A percentile compares a stretch with the other conserved stretches of the same genome.
Evolutionary conservation across 169 alveolate genomes (phyloP).

Genomic region (Eimeria sp.): DNA sequence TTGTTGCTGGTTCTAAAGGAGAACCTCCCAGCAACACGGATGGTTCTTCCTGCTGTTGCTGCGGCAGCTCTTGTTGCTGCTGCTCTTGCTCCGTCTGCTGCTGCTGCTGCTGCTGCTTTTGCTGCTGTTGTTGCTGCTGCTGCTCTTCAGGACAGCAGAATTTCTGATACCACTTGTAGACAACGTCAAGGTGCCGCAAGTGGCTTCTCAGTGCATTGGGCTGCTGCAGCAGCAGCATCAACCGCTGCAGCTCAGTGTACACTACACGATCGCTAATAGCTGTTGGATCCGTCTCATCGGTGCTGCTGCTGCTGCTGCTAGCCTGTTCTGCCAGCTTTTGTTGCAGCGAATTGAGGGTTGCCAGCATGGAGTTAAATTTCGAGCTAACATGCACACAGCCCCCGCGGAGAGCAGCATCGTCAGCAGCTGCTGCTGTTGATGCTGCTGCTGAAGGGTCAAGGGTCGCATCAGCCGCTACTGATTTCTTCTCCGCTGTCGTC

Average conservation of each 20-base stretch:
- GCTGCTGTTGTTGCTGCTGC: slow-evolving; percentile 25
- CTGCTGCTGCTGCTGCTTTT: slow-evolving; percentile 54
- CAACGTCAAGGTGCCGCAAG: neutral
- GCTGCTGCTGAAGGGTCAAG: neutral
- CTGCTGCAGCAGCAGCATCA: slow-evolving; percentile 62
- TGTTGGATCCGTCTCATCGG: neutral
- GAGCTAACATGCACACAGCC: neutral
- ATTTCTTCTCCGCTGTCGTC: neutral
- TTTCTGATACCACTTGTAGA: neutral
- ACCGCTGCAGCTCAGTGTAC: slow-evolving; percentile 34
- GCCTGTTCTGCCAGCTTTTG: neutral
- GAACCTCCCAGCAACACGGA: neutral
- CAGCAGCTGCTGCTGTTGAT: slow-evolving; percentile 10
- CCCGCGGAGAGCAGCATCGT: neutral
- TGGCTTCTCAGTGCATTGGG: slow-evolving; percentile 29
- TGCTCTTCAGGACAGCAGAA: slow-evolving; percentile 34
- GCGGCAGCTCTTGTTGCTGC: slow-evolving; percentile 1
- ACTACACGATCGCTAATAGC: neutral
- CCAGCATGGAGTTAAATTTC: neutral
- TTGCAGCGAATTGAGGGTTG: neutral
- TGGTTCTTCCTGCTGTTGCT: slow-evolving; percentile 7
- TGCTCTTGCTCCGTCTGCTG: slow-evolving; percentile 11
- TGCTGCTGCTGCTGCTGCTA: slow-evolving; percentile 16
- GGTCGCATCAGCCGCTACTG: neutral
- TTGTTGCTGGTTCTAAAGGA: neutral